Evolutionary conservation across 208 protist genomes (phyloP).

Genomic region (Acanthamoeba polyphaga): DNA sequence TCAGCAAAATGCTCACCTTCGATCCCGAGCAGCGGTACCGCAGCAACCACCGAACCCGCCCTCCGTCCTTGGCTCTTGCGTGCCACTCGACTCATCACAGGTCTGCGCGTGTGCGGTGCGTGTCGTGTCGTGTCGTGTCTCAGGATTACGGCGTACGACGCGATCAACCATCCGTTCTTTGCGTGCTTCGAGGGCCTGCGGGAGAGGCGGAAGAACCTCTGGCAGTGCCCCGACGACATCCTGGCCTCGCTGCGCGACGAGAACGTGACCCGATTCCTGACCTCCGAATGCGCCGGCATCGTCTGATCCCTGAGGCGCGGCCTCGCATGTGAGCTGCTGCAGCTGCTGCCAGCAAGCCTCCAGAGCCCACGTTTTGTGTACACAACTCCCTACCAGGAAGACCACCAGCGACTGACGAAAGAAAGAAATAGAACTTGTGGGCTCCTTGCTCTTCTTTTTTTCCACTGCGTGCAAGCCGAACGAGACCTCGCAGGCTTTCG

Average conservation of each 20-base stretch:
- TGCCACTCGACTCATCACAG: neutral
- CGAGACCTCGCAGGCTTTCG: too few relatives aligned
- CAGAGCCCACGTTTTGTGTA: too few relatives aligned
- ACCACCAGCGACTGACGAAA: too few relatives aligned
- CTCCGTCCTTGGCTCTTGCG: neutral
- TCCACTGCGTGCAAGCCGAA: too few relatives aligned
- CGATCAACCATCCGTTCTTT: conserved; percentile 56
- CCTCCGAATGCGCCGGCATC: neutral
- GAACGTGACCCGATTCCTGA: neutral
- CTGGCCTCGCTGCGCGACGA: conserved; percentile 19
- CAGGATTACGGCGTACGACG: conserved; percentile 21
- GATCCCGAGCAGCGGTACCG: conserved; percentile 31
- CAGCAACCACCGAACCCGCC: neutral
- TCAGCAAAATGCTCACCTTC: conserved; percentile 39
- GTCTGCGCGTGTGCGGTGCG: too few relatives aligned
- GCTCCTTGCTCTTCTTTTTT: too few relatives aligned
- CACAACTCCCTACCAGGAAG: too few relatives aligned
- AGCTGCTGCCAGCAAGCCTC: too few relatives aligned
- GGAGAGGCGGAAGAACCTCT: neutral
- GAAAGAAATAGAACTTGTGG: too few relatives aligned
- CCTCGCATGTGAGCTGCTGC: neutral
- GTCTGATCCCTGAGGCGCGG: neutral
- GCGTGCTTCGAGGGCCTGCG: neutral
- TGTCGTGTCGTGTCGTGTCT: too few relatives aligned
- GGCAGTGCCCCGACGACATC: conserved; percentile 50